Conservation (phyloP, 805 yeast genomes). For the Isabelozyma gotoi region DNA sequence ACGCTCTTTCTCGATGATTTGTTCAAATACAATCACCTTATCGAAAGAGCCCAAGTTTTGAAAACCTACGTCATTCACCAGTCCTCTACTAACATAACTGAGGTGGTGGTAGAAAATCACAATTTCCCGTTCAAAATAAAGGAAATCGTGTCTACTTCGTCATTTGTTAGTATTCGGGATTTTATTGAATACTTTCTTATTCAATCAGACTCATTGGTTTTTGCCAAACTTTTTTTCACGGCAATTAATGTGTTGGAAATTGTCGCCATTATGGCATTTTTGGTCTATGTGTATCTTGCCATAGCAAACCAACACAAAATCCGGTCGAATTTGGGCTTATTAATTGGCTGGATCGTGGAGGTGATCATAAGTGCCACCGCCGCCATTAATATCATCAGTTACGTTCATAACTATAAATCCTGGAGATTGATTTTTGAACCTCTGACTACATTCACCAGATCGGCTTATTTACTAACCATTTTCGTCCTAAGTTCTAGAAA, state of each 20-base stretch:
- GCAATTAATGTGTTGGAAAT: slow-evolving; percentile 2
- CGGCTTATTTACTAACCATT: slow-evolving; percentile 20
- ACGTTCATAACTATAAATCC: slow-evolving; percentile 11
- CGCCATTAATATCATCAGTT: slow-evolving; percentile 22
- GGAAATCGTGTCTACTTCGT: background rate
- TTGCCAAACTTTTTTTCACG: slow-evolving; percentile 4
- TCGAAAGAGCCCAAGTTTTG: slow-evolving; percentile 21
- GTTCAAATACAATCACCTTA: slow-evolving; percentile 24
- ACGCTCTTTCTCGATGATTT: slow-evolving; percentile 25
- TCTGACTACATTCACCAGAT: slow-evolving; percentile 18
- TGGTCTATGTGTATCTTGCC: slow-evolving; percentile 23
- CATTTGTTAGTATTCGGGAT: background rate
- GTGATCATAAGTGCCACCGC: slow-evolving; percentile 25
- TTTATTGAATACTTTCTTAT: slow-evolving; percentile 1
- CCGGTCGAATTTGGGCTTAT: slow-evolving; percentile 32
- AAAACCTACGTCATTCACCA: slow-evolving; percentile 22
- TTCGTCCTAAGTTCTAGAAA: slow-evolving; percentile 30
- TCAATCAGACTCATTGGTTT: slow-evolving; percentile 1
- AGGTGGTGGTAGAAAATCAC: background rate
- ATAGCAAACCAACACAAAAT: slow-evolving; percentile 34
- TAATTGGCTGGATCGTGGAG: slow-evolving; percentile 36
- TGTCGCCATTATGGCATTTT: slow-evolving; percentile 9
- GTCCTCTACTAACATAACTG: background rate
- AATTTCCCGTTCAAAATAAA: background rate
- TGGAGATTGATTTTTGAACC: slow-evolving; percentile 32